phyloP scores from a whole-genome alignment of 305 asterid species.

The Euphrasia arctica region DNA sequence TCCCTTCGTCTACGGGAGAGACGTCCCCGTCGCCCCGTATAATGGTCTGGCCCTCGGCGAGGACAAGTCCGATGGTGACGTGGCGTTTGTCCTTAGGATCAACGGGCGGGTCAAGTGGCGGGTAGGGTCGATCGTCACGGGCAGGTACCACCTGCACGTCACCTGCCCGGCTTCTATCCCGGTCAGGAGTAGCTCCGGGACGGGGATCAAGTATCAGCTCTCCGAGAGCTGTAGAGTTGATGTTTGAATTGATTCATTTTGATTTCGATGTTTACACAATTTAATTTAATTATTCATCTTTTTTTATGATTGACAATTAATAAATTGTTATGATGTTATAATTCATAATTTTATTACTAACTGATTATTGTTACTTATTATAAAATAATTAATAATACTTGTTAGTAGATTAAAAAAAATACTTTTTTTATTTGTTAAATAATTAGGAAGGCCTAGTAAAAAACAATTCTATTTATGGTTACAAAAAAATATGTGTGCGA shows the following conservation, averaged over 20 bases:
- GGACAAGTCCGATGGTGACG: slow-evolving; percentile 48
- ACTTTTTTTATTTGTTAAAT: too few species aligned
- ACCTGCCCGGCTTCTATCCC: slow-evolving; percentile 55
- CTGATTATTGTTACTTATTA: too few species aligned
- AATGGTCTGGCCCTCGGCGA: slow-evolving; percentile 47
- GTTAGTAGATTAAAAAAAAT: too few species aligned
- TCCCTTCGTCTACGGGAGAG: slow-evolving; percentile 54
- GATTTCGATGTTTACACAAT: too few species aligned
- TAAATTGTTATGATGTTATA: too few species aligned
- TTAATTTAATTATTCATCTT: too few species aligned
- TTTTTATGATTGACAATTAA: too few species aligned
- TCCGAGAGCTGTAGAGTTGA: slow-evolving; percentile 45
- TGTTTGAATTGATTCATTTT: slow-evolving; percentile 24
- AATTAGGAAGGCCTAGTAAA: too few species aligned
- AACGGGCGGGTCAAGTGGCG: slow-evolving; percentile 62
- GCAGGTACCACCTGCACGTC: slow-evolving; percentile 59
- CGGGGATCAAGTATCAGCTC: slow-evolving; percentile 62
- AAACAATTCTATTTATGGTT: too few species aligned
- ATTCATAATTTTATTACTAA: too few species aligned
- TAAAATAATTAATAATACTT: too few species aligned
- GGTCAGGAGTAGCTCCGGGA: slow-evolving; percentile 38
- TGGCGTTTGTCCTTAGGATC: slow-evolving; percentile 36
- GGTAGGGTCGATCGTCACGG: slow-evolving; percentile 51
- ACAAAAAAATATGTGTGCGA: too few species aligned
- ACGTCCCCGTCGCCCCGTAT: slow-evolving; percentile 69